A percentile compares a stretch with the other conserved stretches of the same genome.
These are phyloP conservation scores for Tetradesmus lagerheimii DNA, from an alignment of 139 green algal genomes.

Conservation along the genomic window DNA sequence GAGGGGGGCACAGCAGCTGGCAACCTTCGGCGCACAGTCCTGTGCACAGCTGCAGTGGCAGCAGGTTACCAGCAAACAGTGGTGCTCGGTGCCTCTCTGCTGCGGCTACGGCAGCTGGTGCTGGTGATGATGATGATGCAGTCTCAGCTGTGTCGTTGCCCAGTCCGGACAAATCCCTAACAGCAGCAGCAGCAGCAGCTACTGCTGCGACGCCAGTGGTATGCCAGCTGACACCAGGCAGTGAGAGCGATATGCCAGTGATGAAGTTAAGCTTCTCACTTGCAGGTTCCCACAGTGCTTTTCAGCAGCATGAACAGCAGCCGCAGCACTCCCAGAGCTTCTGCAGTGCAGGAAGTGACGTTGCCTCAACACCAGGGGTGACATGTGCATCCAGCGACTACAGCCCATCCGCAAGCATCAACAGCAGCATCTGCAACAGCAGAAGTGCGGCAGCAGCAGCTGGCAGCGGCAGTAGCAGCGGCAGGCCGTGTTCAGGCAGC, in stretches of 20 bases:
- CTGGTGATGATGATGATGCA: neutral
- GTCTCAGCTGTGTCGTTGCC: neutral
- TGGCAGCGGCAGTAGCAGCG: neutral
- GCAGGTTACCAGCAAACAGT: neutral
- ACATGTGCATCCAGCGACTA: neutral
- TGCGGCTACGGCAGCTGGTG: neutral
- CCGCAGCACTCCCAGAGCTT: neutral
- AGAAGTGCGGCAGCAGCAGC: neutral
- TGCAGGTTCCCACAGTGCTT: neutral
- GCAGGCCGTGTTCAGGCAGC: neutral
- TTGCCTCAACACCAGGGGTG: neutral
- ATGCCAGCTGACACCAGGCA: neutral
- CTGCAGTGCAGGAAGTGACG: neutral
- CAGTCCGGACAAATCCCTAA: neutral
- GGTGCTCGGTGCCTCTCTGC: neutral
- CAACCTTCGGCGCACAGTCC: neutral
- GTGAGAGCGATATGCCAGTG: neutral
- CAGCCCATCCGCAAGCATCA: neutral
- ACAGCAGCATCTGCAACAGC: neutral
- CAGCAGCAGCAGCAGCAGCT: conserved; percentile 9
- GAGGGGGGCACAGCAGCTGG: neutral
- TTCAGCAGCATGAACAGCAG: neutral
- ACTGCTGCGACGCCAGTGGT: neutral
- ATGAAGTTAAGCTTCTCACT: neutral
- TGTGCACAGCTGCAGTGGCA: conserved; percentile 1